phyloP scores from a whole-genome alignment of 371 early-diverging fungal species.

The Smittium mucronatum region DNA sequence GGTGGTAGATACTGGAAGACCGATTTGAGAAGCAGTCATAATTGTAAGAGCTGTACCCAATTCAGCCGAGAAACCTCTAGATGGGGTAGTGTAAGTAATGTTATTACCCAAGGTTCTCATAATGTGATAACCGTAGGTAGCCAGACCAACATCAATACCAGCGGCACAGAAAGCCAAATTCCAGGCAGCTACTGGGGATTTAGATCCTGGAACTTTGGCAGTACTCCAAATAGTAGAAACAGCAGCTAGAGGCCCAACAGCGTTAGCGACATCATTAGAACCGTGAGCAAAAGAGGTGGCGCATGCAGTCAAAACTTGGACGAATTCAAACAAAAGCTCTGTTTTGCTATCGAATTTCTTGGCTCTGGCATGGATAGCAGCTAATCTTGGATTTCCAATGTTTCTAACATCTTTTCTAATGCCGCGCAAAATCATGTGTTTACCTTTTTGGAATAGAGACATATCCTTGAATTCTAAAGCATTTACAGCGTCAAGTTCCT shows the following conservation, averaged over 20 bases:
- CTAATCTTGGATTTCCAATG: slow-evolving; percentile 33
- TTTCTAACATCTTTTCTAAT: slow-evolving; percentile 47
- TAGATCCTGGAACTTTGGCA: slow-evolving; percentile 36
- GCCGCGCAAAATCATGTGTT: slow-evolving; percentile 31
- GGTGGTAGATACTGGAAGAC: slow-evolving; percentile 75
- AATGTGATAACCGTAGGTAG: too few species aligned
- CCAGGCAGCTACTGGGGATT: slow-evolving; percentile 56
- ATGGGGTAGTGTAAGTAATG: too few species aligned
- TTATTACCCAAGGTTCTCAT: slow-evolving; percentile 71
- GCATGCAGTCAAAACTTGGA: slow-evolving; percentile 80
- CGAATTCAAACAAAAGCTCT: slow-evolving; percentile 67
- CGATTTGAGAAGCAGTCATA: slow-evolving; percentile 67
- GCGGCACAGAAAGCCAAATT: too few species aligned
- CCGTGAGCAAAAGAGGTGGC: too few species aligned
- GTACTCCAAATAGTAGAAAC: slow-evolving; percentile 56
- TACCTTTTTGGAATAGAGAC: slow-evolving; percentile 6
- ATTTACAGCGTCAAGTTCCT: neutral
- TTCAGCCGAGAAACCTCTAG: slow-evolving; percentile 78
- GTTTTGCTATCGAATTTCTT: slow-evolving; percentile 60
- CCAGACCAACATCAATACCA: too few species aligned
- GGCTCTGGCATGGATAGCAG: slow-evolving; percentile 44
- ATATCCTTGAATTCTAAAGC: neutral
- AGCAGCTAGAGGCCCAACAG: slow-evolving; percentile 63
- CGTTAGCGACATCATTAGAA: too few species aligned
- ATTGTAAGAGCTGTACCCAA: slow-evolving; percentile 71